A percentile compares a stretch with the other conserved stretches of the same genome.
phyloP scores from a whole-genome alignment of 2,329 filamentous ascomycete species.

The Teratosphaeriaceae sp. region DNA sequence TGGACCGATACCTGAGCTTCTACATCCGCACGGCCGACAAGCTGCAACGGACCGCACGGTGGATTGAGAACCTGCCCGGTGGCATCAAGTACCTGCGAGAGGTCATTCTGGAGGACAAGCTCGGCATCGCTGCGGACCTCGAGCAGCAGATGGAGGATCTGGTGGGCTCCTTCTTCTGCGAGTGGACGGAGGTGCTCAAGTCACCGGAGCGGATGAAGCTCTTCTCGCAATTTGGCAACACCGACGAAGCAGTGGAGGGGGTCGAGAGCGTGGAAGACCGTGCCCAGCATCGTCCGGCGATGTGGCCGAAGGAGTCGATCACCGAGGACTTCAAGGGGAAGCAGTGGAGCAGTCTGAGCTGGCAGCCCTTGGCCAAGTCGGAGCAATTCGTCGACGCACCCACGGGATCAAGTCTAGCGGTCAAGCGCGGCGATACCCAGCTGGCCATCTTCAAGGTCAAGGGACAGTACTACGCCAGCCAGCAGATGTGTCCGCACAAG shows the following conservation, averaged over 20 bases:
- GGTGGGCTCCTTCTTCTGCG: slow-evolving; percentile 78
- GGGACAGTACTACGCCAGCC: slow-evolving; percentile 74
- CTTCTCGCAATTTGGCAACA: slow-evolving; percentile 83
- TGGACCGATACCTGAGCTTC: slow-evolving; percentile 87
- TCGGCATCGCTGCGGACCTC: slow-evolving; percentile 76
- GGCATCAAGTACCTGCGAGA: slow-evolving; percentile 76
- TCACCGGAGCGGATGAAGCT: slow-evolving; percentile 59
- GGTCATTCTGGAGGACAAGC: slow-evolving; percentile 76
- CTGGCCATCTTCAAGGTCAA: slow-evolving; percentile 79
- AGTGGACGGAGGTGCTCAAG: slow-evolving; percentile 79
- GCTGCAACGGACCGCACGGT: slow-evolving; percentile 79
- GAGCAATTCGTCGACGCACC: slow-evolving; percentile 62
- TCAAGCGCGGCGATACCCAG: slow-evolving; percentile 86
- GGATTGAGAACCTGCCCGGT: slow-evolving; percentile 77
- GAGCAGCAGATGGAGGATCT: slow-evolving; percentile 84
- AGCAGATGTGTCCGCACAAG: slow-evolving; percentile 95
- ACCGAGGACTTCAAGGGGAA: slow-evolving; percentile 66
- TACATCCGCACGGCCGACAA: slow-evolving; percentile 91
- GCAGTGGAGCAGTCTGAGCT: slow-evolving; percentile 60
- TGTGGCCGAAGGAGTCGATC: slow-evolving; percentile 65
- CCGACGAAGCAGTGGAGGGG: slow-evolving; percentile 56
- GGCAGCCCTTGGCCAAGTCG: slow-evolving; percentile 73
- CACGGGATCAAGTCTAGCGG: slow-evolving; percentile 66
- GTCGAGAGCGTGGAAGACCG: slow-evolving; percentile 68
- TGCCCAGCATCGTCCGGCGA: slow-evolving; percentile 64